Evolutionary conservation across 192 early-diverging fungal genomes (phyloP), one percentile per base, ranked within the genome.

Genomic region (Fimicolochytrium jonesii): DNA sequence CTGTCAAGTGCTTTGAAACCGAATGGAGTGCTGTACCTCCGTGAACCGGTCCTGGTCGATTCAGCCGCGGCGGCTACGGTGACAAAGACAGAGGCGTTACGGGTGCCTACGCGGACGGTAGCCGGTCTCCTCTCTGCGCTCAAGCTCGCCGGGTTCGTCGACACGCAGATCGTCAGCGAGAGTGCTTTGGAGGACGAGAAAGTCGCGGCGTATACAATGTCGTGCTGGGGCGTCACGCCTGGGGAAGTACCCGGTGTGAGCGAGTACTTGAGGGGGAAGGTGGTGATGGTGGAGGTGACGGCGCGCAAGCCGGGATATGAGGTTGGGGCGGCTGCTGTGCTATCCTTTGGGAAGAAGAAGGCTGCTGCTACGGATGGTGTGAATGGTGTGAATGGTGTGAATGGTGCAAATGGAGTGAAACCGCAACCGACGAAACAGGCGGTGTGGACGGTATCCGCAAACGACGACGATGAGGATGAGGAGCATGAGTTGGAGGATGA

Each of bases 401-500:
- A n/a, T n/a, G n/a, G n/a, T n/a, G n/a, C 42, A 51, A 51, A 26
- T 33, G 29, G 28, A 7, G 4, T 34, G 35, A 41, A 18, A n/a
- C 39, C 56, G 32, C 2, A 43, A 9, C 49, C 73, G 23, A 72
- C 61, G 44, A 61, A 49, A 20, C 64, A 67, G 17, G 71, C 84
- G 28, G 85, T 86, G 35, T 92, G 91, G 91, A 86, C 81, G 31
- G 81, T 93, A 47, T 78, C 78, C 47, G 81, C 76, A 25, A 84
- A 85, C 25, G 88, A 90, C 25, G 86, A 93, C 39, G 79, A 75
- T 31, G 73, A 73, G 28, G 56, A 75, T 36, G 87, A 92, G 22
- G 90, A 90, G 67, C 78, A 71, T 3, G 90, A 90, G 65, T 75
- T 94, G 17, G 88, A 88, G 47, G 89, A 95, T 57, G 93, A 98